Percentiles rank a stretch among this genome's conserved stretches.
phyloP scores from a whole-genome alignment of 768 basidiomycete genomes.

The Amanita pseudoporphyria region DNA sequence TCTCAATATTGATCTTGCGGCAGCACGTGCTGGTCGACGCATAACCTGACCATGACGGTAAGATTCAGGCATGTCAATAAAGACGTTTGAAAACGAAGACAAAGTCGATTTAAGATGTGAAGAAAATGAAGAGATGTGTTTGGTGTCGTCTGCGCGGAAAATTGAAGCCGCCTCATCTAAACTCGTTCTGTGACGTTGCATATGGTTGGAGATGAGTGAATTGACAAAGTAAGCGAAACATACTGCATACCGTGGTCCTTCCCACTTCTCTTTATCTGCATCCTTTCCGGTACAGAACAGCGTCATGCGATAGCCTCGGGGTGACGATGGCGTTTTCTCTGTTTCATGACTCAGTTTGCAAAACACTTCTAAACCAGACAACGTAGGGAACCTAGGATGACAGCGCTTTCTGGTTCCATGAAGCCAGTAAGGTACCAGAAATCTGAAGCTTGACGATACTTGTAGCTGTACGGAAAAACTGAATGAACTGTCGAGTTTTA shows the following conservation, averaged over 20 bases:
- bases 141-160: slow-evolving; percentile 75
- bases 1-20: slow-evolving; percentile 49
- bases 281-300: slow-evolving; percentile 77
- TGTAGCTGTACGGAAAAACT: slow-evolving; percentile 53
- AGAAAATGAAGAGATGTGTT: slow-evolving; percentile 44
- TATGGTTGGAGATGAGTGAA: background rate
- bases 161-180: slow-evolving; percentile 50
- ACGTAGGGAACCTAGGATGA: slow-evolving; percentile 56
- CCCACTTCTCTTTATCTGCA: slow-evolving; percentile 78
- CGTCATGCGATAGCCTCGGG: slow-evolving; percentile 79
- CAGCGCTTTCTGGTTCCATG: slow-evolving; percentile 83
- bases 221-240: background rate
- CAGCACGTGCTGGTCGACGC: slow-evolving; percentile 24
- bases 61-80: slow-evolving; percentile 36
- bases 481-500: background rate
- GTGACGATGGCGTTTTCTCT: slow-evolving; percentile 58
- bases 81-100: slow-evolving; percentile 38
- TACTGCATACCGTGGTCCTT: slow-evolving; percentile 59
- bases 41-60: slow-evolving; percentile 13
- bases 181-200: slow-evolving; percentile 41
- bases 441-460: slow-evolving; percentile 86
- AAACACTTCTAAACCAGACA: background rate
- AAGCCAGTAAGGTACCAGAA: slow-evolving; percentile 97
- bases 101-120: slow-evolving; percentile 49
- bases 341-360: slow-evolving; percentile 5